Conservation (phyloP, 768 basidiomycete genomes). For the Boletellus sp. region DNA sequence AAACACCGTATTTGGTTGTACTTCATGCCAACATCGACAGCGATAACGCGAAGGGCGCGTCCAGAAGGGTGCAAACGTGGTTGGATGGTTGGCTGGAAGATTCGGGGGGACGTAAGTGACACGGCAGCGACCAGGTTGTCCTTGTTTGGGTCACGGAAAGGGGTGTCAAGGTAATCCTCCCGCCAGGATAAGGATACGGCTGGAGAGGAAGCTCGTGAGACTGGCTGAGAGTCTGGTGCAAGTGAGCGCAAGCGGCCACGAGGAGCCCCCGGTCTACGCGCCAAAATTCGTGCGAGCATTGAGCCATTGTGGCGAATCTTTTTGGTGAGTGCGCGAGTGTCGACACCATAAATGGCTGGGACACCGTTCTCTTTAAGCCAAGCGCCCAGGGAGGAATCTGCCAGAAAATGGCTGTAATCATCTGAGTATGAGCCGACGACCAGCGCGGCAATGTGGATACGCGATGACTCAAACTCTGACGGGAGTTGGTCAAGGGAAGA, state of each 20-base stretch:
- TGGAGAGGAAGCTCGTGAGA: conserved; percentile 52
- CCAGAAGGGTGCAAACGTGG: conserved; percentile 73
- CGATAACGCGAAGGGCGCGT: conserved; percentile 77
- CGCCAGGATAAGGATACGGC: conserved; percentile 62
- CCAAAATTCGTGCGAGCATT: conserved; percentile 83
- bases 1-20: conserved; percentile 99
- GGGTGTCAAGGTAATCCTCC: conserved; percentile 76
- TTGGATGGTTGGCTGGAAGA: conserved; percentile 60
- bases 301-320: conserved; percentile 92
- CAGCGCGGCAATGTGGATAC: conserved; percentile 90
- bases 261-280: conserved; percentile 49
- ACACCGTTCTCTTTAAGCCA: conserved; percentile 96
- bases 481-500: conserved; percentile 53
- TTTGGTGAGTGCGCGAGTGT: conserved; percentile 96
- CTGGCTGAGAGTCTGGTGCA: conserved; percentile 36
- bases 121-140: conserved; percentile 90
- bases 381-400: conserved; percentile 75
- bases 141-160: conserved; percentile 85
- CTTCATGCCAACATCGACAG: conserved; percentile 99
- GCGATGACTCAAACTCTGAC: conserved; percentile 85
- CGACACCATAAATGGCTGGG: conserved; percentile 93
- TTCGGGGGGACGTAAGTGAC: conserved; percentile 62
- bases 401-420: conserved; percentile 93
- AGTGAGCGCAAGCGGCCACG: conserved; percentile 35
- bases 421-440: conserved; percentile 92